Conservation (phyloP, 2,329 filamentous ascomycete species). For the Teratosphaeria zuluensis region DNA sequence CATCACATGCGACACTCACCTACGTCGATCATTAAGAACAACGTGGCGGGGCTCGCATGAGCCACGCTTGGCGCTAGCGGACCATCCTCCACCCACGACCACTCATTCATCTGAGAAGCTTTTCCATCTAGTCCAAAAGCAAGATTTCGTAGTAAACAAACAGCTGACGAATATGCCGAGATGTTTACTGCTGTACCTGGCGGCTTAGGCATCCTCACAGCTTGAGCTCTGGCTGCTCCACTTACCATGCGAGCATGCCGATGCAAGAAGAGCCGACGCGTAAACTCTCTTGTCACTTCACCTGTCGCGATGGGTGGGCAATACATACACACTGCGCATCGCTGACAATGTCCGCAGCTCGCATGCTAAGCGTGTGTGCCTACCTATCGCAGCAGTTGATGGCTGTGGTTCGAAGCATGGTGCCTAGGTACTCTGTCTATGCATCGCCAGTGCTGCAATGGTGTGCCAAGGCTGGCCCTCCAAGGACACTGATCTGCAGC, state of each 20-base stretch:
- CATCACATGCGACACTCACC: neutral
- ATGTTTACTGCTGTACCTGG: neutral
- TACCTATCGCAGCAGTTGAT: too few relatives aligned
- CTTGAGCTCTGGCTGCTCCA: neutral
- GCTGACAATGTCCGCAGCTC: neutral
- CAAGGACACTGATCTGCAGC: too few relatives aligned
- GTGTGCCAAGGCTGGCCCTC: too few relatives aligned
- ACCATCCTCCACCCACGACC: neutral
- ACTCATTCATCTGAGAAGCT: neutral
- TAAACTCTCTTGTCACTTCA: neutral
- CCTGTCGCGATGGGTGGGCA: neutral
- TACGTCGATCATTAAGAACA: neutral
- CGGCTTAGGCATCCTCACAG: neutral
- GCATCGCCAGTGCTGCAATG: too few relatives aligned
- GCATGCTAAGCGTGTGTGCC: neutral
- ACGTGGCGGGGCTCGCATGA: neutral
- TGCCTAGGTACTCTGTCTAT: too few relatives aligned
- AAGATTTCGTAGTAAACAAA: neutral
- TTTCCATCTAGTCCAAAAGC: neutral
- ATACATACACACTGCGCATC: neutral
- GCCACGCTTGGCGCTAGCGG: neutral
- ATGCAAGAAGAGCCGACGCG: neutral
- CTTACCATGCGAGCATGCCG: neutral
- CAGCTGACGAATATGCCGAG: neutral
- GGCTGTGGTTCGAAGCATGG: too few relatives aligned